Evolutionary conservation across 805 yeast species (phyloP).

Genomic region (Phaffomyces opuntiae): DNA sequence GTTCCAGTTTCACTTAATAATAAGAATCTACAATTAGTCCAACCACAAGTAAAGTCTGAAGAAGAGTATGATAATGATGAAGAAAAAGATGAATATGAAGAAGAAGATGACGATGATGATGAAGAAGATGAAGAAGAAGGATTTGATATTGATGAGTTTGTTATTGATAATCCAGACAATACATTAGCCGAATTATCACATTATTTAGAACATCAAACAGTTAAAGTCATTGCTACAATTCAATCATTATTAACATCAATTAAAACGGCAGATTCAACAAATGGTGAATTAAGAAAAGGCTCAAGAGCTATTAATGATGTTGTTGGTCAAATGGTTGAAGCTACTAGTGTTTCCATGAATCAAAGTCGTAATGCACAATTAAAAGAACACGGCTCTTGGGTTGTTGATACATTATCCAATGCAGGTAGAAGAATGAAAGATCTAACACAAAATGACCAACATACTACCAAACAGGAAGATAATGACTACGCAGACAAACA

Average conservation of each 20-base stretch:
- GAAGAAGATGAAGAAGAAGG: slow-evolving; percentile 26
- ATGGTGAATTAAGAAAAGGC: slow-evolving; percentile 64
- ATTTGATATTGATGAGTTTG: slow-evolving; percentile 69
- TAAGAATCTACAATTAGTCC: not conserved
- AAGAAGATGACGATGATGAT: slow-evolving; percentile 3
- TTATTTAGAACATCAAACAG: slow-evolving; percentile 90
- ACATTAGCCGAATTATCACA: slow-evolving; percentile 76
- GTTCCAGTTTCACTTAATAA: not conserved
- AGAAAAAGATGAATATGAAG: not conserved
- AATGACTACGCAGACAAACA: slow-evolving; percentile 76
- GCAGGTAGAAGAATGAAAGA: slow-evolving; percentile 78
- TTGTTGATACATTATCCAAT: slow-evolving; percentile 77
- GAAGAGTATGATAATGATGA: not conserved
- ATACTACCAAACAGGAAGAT: slow-evolving; percentile 32
- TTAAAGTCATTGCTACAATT: slow-evolving; percentile 82
- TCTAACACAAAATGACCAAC: slow-evolving; percentile 38
- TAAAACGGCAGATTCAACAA: slow-evolving; percentile 68
- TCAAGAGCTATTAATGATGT: slow-evolving; percentile 73
- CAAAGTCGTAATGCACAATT: slow-evolving; percentile 80
- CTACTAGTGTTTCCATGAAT: slow-evolving; percentile 80
- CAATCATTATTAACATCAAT: slow-evolving; percentile 74
- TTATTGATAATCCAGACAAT: slow-evolving; percentile 82
- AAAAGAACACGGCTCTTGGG: slow-evolving; percentile 89
- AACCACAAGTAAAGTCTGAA: not conserved
- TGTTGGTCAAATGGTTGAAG: slow-evolving; percentile 82